Evolutionary conservation across 2,329 filamentous ascomycete species (phyloP).

Genomic region (Nannizzia gypsea): DNA sequence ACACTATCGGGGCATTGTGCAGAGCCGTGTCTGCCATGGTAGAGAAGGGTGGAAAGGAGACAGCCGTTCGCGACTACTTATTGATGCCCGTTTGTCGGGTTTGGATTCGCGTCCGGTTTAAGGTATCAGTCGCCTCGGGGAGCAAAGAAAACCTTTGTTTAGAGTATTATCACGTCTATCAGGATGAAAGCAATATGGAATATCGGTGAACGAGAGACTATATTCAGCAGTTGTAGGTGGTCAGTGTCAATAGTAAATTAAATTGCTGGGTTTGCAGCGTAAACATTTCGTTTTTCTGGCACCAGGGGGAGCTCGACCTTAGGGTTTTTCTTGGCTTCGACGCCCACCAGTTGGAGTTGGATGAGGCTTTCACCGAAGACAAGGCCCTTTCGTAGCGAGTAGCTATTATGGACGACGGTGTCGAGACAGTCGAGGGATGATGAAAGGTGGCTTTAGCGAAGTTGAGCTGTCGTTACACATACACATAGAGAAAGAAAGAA

Average conservation of each 20-base stretch:
- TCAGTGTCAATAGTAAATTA: neutral
- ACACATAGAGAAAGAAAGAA: no score
- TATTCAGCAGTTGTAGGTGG: neutral
- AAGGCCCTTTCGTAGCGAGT: neutral
- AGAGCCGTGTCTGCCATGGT: conserved; percentile 55
- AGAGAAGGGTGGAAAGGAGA: conserved; percentile 2
- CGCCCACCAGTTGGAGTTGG: neutral
- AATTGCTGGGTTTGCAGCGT: neutral
- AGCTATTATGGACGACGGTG: no score
- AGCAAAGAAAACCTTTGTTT: neutral
- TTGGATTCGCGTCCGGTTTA: neutral
- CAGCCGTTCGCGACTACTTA: conserved; percentile 2
- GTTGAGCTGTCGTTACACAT: no score
- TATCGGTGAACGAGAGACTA: neutral
- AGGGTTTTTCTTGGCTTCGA: neutral
- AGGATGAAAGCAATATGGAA: neutral
- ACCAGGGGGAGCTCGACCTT: neutral
- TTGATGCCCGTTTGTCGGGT: neutral
- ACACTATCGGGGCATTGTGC: conserved; percentile 95
- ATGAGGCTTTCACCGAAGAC: neutral
- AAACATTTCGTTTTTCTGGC: neutral
- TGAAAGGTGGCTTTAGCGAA: no score
- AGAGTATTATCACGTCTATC: neutral
- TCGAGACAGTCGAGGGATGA: no score
- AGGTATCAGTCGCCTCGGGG: neutral